Percentiles rank a stretch among this genome's conserved stretches.
Conservation (phyloP, 305 asterid species). For the Caryopteris hybrid region DNA sequence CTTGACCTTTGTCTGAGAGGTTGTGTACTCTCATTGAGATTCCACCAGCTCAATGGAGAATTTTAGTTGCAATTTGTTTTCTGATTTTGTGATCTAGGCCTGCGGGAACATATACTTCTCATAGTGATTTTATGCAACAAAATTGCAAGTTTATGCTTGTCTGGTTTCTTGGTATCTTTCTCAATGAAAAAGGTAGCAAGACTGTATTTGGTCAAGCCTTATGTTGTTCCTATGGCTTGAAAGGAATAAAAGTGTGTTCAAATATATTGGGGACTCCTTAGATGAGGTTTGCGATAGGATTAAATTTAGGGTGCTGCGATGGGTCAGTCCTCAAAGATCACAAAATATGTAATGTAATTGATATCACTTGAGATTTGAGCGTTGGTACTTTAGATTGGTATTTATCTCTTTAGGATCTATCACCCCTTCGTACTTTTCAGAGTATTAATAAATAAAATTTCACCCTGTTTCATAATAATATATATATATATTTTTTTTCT, state of each 20-base stretch:
- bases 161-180: neutral
- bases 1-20: conserved; percentile 2
- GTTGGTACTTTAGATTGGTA: no score
- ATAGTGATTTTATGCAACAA: neutral
- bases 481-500: neutral
- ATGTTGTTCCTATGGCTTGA: neutral
- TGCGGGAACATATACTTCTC: conserved; percentile 3
- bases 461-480: no score
- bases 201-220: neutral
- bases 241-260: neutral
- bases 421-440: no score
- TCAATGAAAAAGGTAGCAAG: neutral
- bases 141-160: neutral
- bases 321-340: neutral
- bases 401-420: no score
- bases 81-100: neutral
- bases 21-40: conserved; percentile 4
- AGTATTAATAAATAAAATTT: no score
- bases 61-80: conserved; percentile 3
- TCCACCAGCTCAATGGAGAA: neutral
- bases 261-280: neutral
- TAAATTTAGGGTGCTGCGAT: neutral
- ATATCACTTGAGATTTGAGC: no score
- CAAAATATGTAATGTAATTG: no score
- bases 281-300: neutral